A percentile compares a stretch with the other conserved stretches of the same genome.
Conservation (phyloP, 495 filamentous ascomycete species). For the Astrocystis sublimbata region DNA sequence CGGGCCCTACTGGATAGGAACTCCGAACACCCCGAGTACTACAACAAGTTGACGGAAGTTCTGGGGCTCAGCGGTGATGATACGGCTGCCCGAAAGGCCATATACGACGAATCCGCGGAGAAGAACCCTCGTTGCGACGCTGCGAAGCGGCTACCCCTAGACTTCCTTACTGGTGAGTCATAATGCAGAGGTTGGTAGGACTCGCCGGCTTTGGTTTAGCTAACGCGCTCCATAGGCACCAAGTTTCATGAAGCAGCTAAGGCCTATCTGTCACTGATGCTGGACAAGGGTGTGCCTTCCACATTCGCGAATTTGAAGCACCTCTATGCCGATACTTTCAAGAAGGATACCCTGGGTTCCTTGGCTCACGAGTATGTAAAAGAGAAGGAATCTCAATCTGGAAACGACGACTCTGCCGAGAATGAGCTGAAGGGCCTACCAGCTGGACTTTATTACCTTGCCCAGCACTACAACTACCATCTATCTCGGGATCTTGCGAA, state of each 20-base stretch:
- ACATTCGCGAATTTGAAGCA: slow-evolving; percentile 95
- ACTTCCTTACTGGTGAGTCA: slow-evolving; percentile 75
- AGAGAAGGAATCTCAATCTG: slow-evolving; percentile 49
- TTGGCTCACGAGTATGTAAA: slow-evolving; percentile 78
- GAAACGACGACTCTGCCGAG: slow-evolving; percentile 44
- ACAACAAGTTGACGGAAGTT: slow-evolving; percentile 68
- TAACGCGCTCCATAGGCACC: slow-evolving; percentile 55
- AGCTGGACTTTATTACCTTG: slow-evolving; percentile 86
- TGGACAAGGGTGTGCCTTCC: slow-evolving; percentile 94
- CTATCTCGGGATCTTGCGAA: slow-evolving; percentile 80
- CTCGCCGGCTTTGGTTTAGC: not conserved
- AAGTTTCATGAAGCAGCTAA: slow-evolving; percentile 79
- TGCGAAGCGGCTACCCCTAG: slow-evolving; percentile 79
- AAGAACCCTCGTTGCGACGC: slow-evolving; percentile 84
- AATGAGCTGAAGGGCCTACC: slow-evolving; percentile 68
- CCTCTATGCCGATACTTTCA: slow-evolving; percentile 73
- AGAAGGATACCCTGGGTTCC: slow-evolving; percentile 71
- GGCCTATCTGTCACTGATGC: slow-evolving; percentile 78
- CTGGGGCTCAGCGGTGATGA: slow-evolving; percentile 65
- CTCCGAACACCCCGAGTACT: slow-evolving; percentile 83
- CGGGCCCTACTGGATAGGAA: slow-evolving; percentile 80
- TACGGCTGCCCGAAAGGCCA: slow-evolving; percentile 58
- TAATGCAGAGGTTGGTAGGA: not conserved
- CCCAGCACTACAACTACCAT: slow-evolving; percentile 94
- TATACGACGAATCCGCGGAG: slow-evolving; percentile 80